Conservation (phyloP, 345 rosid genomes). For the Aethionema arabicum region DNA sequence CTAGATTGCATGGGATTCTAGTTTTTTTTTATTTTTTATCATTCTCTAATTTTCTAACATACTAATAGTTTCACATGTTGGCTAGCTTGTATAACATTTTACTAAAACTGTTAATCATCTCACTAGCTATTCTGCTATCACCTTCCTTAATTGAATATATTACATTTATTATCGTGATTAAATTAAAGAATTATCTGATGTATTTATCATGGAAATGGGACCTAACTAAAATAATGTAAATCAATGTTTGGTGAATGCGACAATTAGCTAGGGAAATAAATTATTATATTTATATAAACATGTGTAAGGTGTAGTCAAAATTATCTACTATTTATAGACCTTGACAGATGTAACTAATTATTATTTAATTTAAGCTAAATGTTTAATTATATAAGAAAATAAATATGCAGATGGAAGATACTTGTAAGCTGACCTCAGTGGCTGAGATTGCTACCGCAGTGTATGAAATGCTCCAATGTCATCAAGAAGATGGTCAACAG, state of each 20-base stretch:
- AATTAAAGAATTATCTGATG: neutral
- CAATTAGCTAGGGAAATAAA: neutral
- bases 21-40: too few relatives aligned
- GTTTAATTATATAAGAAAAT: neutral
- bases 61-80: too few relatives aligned
- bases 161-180: too few relatives aligned
- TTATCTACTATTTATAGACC: slow-evolving; percentile 5
- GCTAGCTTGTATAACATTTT: too few relatives aligned
- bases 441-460: slow-evolving; percentile 77
- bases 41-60: too few relatives aligned
- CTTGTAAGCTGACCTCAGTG: slow-evolving; percentile 67
- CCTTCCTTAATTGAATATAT: too few relatives aligned
- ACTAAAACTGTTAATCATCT: too few relatives aligned
- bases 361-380: neutral
- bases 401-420: slow-evolving; percentile 78
- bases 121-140: too few relatives aligned
- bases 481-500: slow-evolving; percentile 37
- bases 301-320: neutral
- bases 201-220: neutral
- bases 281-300: slow-evolving; percentile 8
- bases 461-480: slow-evolving; percentile 60
- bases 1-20: too few relatives aligned
- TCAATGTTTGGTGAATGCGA: neutral
- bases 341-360: slow-evolving; percentile 12
- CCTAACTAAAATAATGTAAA: neutral